Evolutionary conservation across 306 rosid species (phyloP).

Genomic region (Ziziphus jujuba): DNA sequence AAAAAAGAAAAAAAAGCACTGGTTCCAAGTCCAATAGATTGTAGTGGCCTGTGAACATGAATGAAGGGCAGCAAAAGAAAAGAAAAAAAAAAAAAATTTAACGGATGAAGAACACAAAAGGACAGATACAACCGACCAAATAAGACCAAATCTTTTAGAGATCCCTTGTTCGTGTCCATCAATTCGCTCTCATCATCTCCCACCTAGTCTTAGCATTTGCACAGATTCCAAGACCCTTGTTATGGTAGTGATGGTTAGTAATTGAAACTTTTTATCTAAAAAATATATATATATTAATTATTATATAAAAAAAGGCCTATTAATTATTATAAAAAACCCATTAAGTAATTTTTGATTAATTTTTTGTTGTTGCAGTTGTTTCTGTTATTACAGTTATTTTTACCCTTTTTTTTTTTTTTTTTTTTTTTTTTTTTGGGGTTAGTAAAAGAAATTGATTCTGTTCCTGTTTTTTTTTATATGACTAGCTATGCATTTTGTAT

Average conservation of each 20-base stretch:
- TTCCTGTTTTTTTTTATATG: conserved; percentile 33
- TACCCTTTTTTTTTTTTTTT: conserved; percentile 12
- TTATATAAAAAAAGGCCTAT: too few species aligned
- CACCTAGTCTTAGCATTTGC: conserved; percentile 33
- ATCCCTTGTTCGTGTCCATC: conserved; percentile 52
- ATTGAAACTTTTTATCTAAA: conserved; percentile 12
- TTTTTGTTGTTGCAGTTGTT: conserved; percentile 46
- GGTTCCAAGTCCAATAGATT: conserved; percentile 44
- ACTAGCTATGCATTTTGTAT: conserved; percentile 30
- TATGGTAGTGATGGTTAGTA: conserved; percentile 24
- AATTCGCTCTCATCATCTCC: conserved; percentile 12
- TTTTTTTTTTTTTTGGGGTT: too few species aligned
- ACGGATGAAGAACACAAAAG: conserved; percentile 46
- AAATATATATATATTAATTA: conserved; percentile 7
- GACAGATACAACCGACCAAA: conserved; percentile 61
- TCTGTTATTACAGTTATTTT: conserved; percentile 59
- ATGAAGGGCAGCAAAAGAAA: conserved; percentile 40
- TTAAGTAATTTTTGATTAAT: conserved; percentile 12
- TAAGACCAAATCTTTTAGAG: conserved; percentile 61
- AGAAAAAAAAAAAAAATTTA: neutral
- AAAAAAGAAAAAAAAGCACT: conserved; percentile 1
- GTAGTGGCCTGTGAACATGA: conserved; percentile 38
- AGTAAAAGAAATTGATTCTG: conserved; percentile 38
- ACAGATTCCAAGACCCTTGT: conserved; percentile 52
- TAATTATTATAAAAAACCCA: neutral